phyloP scores from a whole-genome alignment of 768 basidiomycete genomes.

The Boletus sensibilis region DNA sequence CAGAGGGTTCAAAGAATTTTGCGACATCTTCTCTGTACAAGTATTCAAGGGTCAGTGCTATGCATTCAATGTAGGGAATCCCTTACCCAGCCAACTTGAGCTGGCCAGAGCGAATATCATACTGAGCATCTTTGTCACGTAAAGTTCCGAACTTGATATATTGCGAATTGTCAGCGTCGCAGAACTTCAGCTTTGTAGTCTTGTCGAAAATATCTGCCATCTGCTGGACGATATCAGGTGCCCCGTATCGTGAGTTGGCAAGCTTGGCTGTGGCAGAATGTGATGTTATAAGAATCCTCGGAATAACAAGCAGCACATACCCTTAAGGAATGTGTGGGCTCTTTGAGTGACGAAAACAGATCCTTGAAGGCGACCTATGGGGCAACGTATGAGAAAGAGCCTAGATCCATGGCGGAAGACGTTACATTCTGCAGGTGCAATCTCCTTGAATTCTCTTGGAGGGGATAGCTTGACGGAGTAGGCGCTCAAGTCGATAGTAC shows the following conservation, averaged over 20 bases:
- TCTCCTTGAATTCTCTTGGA: constrained; percentile 32
- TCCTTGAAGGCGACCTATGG: constrained; percentile 38
- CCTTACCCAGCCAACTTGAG: constrained; percentile 38
- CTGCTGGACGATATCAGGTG: constrained; percentile 29
- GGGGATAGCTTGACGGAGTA: constrained; percentile 29
- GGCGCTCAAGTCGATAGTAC: constrained; percentile 41
- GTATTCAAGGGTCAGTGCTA: background rate
- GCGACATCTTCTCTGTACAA: constrained; percentile 35
- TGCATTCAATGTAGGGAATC: background rate
- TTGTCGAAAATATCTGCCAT: constrained; percentile 38
- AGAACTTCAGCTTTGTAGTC: constrained; percentile 41
- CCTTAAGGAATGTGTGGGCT: constrained; percentile 26
- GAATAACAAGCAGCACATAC: constrained; percentile 14
- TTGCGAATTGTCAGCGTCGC: constrained; percentile 30
- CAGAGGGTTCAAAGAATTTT: constrained; percentile 43
- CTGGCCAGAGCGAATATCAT: constrained; percentile 38
- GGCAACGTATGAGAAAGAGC: background rate
- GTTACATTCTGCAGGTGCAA: constrained; percentile 34
- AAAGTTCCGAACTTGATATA: constrained; percentile 41
- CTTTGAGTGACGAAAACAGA: constrained; percentile 36
- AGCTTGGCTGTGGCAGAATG: constrained; percentile 25
- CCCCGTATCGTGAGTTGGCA: constrained; percentile 27
- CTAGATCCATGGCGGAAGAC: background rate
- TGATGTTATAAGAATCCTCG: background rate
- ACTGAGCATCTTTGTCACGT: constrained; percentile 34